Evolutionary conservation across 1,139 yeast genomes (phyloP), one percentile per base, ranked within the genome.

Genomic region (Suhomyces terraborum): DNA sequence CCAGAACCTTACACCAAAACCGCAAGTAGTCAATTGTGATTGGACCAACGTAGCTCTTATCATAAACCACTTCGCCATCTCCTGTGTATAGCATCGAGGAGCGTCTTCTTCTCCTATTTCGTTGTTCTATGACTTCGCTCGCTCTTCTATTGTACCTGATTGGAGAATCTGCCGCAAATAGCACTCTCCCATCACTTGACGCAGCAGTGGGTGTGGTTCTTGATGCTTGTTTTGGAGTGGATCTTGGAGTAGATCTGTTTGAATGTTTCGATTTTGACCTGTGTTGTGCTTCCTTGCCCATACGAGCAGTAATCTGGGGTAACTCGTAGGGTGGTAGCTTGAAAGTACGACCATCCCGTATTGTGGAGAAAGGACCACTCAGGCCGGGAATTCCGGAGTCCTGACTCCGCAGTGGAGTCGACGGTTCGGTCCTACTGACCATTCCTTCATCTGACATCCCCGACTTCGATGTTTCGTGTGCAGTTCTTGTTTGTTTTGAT

Each of bases 21-120:
- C 67, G 52, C 36, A 72, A 55, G 38, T 66, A 72, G 33, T 69
- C 74, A 6, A 66, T 53, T 0, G 75, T 69, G 5, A 72, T 58
- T 1, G 74, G 69, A 0, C 76, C 77, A 6, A 58, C 54, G 46
- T 70, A 70, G 9, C 55, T 59, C 0, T 66, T 56, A 28, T 66
- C 66, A 40, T 56, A 68, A 0, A 52, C 50, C 2, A 54, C 42
- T 12, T 54, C 55, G 0, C 70, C 70, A 4, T 49, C 43, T 4
- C 46, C 52, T 6, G 59, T 56, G 4, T 57, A 44, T 1, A 66
- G 53, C 28, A 66, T 53, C 0, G 74, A 68, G 1, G 73, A 64
- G 8, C 74, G 49, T 29, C 73, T 49, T 30, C 67, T 51, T 25
- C 55, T 43, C 24, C 43, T 20, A 38, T 42, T 29, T n/a, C 41